phyloP scores from a whole-genome alignment of 805 yeast genomes.

The Metschnikowia cubensis region DNA sequence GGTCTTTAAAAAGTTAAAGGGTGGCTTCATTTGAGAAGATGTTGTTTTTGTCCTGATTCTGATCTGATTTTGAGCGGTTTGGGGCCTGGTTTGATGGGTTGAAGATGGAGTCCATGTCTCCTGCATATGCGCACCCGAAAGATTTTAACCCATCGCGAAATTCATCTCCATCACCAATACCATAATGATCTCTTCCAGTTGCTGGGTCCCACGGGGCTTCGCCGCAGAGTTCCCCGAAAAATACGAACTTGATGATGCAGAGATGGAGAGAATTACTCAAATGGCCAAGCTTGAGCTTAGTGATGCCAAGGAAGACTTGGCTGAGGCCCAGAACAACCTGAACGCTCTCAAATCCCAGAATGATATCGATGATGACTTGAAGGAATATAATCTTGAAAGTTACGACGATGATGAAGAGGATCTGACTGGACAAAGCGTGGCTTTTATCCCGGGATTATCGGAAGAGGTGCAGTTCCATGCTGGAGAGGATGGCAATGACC shows the following conservation, averaged over 20 bases:
- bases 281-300: conserved; percentile 79
- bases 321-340: conserved; percentile 33
- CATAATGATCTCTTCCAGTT: conserved; percentile 80
- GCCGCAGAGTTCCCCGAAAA: conserved; percentile 90
- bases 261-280: conserved; percentile 82
- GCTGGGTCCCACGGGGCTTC: conserved; percentile 96
- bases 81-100: background rate
- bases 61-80: too few species aligned
- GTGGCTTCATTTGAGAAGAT: too few species aligned
- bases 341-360: conserved; percentile 46
- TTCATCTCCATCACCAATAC: conserved; percentile 3
- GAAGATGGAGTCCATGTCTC: background rate
- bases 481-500: conserved; percentile 40
- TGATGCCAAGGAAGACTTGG: conserved; percentile 68
- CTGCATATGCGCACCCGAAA: conserved; percentile 2
- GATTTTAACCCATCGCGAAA: conserved; percentile 7
- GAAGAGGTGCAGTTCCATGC: conserved; percentile 52
- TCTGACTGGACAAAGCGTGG: conserved; percentile 54
- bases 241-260: conserved; percentile 85
- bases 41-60: too few species aligned
- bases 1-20: background rate
- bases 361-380: conserved; percentile 77
- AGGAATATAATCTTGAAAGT: conserved; percentile 81
- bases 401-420: conserved; percentile 67
- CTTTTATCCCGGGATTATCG: conserved; percentile 70